These are phyloP conservation scores for Cyclaneusma minus DNA, from an alignment of 2,329 filamentous ascomycete genomes.

Conservation along the genomic window DNA sequence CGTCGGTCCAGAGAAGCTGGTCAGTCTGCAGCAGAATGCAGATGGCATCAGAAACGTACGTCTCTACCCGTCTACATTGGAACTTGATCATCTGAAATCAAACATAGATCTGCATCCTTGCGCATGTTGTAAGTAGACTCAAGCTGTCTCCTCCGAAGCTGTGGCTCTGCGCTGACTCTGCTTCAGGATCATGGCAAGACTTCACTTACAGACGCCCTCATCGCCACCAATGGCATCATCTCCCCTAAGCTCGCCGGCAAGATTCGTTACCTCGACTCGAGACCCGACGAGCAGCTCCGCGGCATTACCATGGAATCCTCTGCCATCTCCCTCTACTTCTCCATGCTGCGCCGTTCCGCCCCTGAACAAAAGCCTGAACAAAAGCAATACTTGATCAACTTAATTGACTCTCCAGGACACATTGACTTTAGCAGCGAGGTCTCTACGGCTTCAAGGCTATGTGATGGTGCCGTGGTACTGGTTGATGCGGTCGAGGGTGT, in stretches of 20 bases:
- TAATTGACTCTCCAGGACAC: constrained; percentile 95
- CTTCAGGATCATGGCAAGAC: constrained; percentile 88
- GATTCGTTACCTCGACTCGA: constrained; percentile 91
- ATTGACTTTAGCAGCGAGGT: constrained; percentile 99
- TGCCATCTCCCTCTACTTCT: constrained; percentile 92
- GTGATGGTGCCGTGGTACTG: constrained; percentile 84
- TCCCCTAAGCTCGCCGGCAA: constrained; percentile 95
- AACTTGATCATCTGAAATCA: constrained; percentile 9
- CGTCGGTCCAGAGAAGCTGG: constrained; percentile 78
- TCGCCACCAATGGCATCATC: constrained; percentile 98
- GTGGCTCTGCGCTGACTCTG: constrained; percentile 4
- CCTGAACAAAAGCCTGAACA: constrained; percentile 54
- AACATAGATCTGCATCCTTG: constrained; percentile 75
- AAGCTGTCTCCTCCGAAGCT: constrained; percentile 3
- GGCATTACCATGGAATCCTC: constrained; percentile 99
- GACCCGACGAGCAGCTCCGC: constrained; percentile 86
- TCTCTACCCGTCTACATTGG: constrained; percentile 12
- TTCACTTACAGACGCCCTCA: constrained; percentile 84
- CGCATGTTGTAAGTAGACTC: constrained; percentile 58
- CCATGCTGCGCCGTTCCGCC: constrained; percentile 61
- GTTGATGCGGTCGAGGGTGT: constrained; percentile 97
- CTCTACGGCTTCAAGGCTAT: constrained; percentile 84
- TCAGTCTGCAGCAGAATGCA: constrained; percentile 73
- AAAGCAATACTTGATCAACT: constrained; percentile 88
- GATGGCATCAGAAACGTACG: constrained; percentile 85